These are phyloP conservation scores for Xylariaceae sp. DNA, from an alignment of 2,329 filamentous ascomycete species.

Conservation along the genomic window DNA sequence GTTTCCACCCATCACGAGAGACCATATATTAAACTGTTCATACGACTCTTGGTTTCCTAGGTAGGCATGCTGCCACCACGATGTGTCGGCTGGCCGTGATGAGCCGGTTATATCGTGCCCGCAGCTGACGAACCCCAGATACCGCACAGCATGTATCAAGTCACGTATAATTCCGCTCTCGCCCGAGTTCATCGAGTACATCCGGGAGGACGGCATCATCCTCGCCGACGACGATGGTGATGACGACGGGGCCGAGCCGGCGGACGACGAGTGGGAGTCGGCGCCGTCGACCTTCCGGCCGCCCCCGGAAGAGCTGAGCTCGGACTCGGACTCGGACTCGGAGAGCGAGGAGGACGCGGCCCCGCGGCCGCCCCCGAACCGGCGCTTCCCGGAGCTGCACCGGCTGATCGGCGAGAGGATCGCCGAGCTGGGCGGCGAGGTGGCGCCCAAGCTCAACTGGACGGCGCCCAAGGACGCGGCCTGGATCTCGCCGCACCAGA, in stretches of 20 bases:
- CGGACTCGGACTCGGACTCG: slow-evolving; percentile 35
- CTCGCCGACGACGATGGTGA: slow-evolving; percentile 69
- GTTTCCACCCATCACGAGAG: slow-evolving; percentile 77
- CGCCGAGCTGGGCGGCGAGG: slow-evolving; percentile 71
- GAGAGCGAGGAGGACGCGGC: slow-evolving; percentile 45
- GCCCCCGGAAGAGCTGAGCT: slow-evolving; percentile 35
- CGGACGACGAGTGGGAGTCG: slow-evolving; percentile 49
- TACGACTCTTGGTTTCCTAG: slow-evolving; percentile 87
- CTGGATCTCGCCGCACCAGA: slow-evolving; percentile 77
- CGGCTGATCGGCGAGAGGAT: slow-evolving; percentile 70
- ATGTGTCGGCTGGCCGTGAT: too few relatives aligned
- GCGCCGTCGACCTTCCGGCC: slow-evolving; percentile 27
- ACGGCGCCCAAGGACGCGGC: slow-evolving; percentile 92
- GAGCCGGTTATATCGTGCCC: not conserved
- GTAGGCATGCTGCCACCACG: slow-evolving; percentile 33
- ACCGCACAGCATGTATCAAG: slow-evolving; percentile 74
- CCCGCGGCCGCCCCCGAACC: slow-evolving; percentile 40
- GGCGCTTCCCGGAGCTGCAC: slow-evolving; percentile 65
- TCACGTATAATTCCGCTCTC: slow-evolving; percentile 76
- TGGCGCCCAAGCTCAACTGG: slow-evolving; percentile 95
- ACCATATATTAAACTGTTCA: slow-evolving; percentile 89
- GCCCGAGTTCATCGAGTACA: slow-evolving; percentile 70
- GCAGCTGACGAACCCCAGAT: slow-evolving; percentile 39
- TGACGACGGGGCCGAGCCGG: slow-evolving; percentile 47
- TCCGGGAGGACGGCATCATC: slow-evolving; percentile 87